A percentile compares a stretch with the other conserved stretches of the same genome.
phyloP scores from a whole-genome alignment of 2,329 filamentous ascomycete species.

The Paecilomyces formosus region DNA sequence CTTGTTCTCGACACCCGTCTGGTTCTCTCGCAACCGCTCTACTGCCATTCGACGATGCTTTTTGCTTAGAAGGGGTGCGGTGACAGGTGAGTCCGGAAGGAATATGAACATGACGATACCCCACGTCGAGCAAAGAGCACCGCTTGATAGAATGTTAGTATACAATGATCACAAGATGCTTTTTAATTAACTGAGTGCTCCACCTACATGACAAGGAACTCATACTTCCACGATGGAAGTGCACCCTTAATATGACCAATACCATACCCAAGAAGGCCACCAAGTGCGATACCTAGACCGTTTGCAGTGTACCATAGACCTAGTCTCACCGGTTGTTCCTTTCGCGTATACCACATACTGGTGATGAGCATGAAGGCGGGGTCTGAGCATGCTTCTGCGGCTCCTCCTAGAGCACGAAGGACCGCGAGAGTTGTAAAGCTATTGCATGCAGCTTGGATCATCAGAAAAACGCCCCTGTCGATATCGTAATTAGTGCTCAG shows the following conservation, averaged over 20 bases:
- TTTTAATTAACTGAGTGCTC: not conserved
- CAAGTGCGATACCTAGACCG: slow-evolving; percentile 52
- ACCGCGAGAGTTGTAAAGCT: slow-evolving; percentile 50
- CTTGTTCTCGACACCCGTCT: slow-evolving; percentile 54
- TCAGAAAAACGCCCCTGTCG: slow-evolving; percentile 40
- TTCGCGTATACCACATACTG: slow-evolving; percentile 58
- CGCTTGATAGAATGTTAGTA: slow-evolving; percentile 13
- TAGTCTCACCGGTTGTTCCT: slow-evolving; percentile 55
- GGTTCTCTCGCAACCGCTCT: slow-evolving; percentile 48
- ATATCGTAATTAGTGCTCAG: too few relatives aligned
- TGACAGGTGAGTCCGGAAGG: slow-evolving; percentile 52
- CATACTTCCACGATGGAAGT: slow-evolving; percentile 58
- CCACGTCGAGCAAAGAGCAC: slow-evolving; percentile 51
- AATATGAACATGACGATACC: slow-evolving; percentile 51
- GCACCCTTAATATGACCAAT: slow-evolving; percentile 54
- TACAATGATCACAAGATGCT: too few relatives aligned
- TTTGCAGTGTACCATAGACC: slow-evolving; percentile 55
- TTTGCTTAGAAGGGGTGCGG: slow-evolving; percentile 44
- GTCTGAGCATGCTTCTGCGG: slow-evolving; percentile 51
- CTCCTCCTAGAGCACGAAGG: slow-evolving; percentile 50
- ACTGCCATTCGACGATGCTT: slow-evolving; percentile 50
- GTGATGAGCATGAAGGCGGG: slow-evolving; percentile 59
- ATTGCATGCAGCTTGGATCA: slow-evolving; percentile 47
- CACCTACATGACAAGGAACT: slow-evolving; percentile 56
- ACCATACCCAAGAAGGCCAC: slow-evolving; percentile 50